Base-by-base conservation (phyloP, 108 stramenopile species). In the Stephanodiscus triporus region DNA sequence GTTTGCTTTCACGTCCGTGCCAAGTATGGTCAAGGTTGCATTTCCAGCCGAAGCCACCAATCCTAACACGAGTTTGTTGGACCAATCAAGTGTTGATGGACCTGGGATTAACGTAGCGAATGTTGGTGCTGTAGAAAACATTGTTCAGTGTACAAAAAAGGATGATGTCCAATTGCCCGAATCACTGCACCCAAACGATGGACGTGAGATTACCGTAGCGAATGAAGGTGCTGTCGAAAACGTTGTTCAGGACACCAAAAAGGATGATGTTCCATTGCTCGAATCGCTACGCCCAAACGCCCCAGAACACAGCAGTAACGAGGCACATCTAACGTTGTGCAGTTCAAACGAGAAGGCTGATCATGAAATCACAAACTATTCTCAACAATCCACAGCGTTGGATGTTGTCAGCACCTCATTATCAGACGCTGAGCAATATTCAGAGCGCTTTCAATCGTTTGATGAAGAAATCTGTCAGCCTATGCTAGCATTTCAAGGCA, bases 401-500 rank as follows among this genome's bases (percentile, higher is more conserved):
- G 24, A 2, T 55, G 55, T n/a, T n/a, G n/a, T n/a, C n/a, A n/a
- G n/a, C n/a, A n/a, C n/a, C n/a, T n/a, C n/a, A n/a, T n/a, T n/a
- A n/a, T n/a, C n/a, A n/a, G 32, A 57, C 32, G 11, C 56, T 13
- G 56, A 57, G 30, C 30, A 57, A 57, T 57, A 57, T 30, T 57
- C 56, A 0, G 56, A 32, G 17, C 56, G 32, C 27, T 32, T 57
- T 30, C 30, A 57, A 27, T 30, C 24, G 27, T 57, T 57, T 29
- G 56, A 57, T 29, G 30, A 57, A 57, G 56, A 11, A 43, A 61
- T 40, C 60, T 19, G 37, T 61, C 36, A 61, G 37, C 36, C 60
- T n/a, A n/a, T n/a, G n/a, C n/a, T n/a, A n/a, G n/a, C n/a, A n/a
- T n/a, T n/a, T n/a, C n/a, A n/a, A 40, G 16, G 9, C 0, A 38